Evolutionary conservation across 2,329 filamentous ascomycete genomes (phyloP).

Genomic region (Penicillium sp.): DNA sequence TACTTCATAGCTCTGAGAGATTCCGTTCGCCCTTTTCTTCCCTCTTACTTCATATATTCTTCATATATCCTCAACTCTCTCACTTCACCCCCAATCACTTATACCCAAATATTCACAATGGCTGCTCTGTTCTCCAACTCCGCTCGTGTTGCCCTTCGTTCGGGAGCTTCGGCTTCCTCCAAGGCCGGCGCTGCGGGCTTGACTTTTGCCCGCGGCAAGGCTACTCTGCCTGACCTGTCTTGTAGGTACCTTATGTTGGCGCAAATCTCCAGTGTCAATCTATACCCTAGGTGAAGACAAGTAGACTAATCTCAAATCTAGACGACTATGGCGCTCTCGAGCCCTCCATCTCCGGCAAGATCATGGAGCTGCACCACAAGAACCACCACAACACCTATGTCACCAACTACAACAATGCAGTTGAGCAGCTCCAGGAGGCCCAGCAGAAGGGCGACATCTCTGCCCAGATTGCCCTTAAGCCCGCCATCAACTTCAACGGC

Average conservation of each 20-base stretch:
- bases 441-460: slow-evolving; percentile 54
- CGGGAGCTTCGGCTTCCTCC: slow-evolving; percentile 54
- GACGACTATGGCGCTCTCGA: slow-evolving; percentile 98
- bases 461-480: slow-evolving; percentile 59
- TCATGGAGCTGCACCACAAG: slow-evolving; percentile 94
- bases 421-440: slow-evolving; percentile 66
- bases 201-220: slow-evolving; percentile 81
- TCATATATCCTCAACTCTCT: slow-evolving; percentile 1
- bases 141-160: slow-evolving; percentile 69
- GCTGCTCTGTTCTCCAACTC: slow-evolving; percentile 72
- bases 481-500: slow-evolving; percentile 64
- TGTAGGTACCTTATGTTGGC: slow-evolving; percentile 52
- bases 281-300: neutral
- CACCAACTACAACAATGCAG: slow-evolving; percentile 78
- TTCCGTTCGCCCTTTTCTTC: slow-evolving; percentile 8
- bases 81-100: neutral
- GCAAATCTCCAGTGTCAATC: neutral
- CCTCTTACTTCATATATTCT: slow-evolving; percentile 11
- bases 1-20: slow-evolving; percentile 23
- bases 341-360: slow-evolving; percentile 76
- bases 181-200: slow-evolving; percentile 66
- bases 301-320: slow-evolving; percentile 37
- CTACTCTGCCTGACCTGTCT: slow-evolving; percentile 83
- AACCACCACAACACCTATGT: slow-evolving; percentile 96
- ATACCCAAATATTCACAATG: slow-evolving; percentile 53